Base-by-base conservation (phyloP, 1,284 basidiomycete species). In the Puccinia polysora region DNA sequence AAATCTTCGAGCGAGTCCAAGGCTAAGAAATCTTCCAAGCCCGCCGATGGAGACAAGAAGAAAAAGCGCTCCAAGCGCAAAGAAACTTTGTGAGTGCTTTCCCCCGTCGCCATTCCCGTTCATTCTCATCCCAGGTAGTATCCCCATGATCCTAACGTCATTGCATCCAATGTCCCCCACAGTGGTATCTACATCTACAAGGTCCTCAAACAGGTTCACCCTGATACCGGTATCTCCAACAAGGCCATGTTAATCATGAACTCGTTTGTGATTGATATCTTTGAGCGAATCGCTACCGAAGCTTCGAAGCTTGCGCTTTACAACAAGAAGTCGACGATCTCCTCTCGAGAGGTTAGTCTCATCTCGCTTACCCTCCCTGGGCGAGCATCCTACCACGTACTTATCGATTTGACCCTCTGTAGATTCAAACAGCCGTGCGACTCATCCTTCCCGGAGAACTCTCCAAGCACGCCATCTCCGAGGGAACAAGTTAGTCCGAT, bases 361-460 rank as follows among this genome's bases (percentile, higher is more conserved):
- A 0, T 10, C 45, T n/a, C 20, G 6, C n/a, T 40, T 6, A 56
- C 8, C 4, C 30, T 36, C 38, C 18, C 71, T n/a, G 4, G 3
- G 12, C 20, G 3, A 15, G 15, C 23, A 2, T 8, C 38, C 25
- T 25, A 15, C 38, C 25, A 14, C 14, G 25, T 52, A 28, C 23
- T 47, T 4, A 23, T 10, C 23, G n/a, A 15, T 18, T 25, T 40
- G 8, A 7, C 32, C 62, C 10, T 53, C 25, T 28, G 10, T 40
- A 72, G 78, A 80, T 80, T 75, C 79, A 80, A 76, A 80, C 79
- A 14, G 78, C 76, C 69, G 90, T 93, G 62, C 88, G 91, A 74
- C 85, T 95, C 53, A 93, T 95, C 81, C 87, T 95, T 2, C 91
- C 91, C 76, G 87, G 86, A 80, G 87, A 89, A 81, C 83, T 88